Evolutionary conservation across 2,329 filamentous ascomycete genomes (phyloP), one percentile per base, ranked within the genome.

Genomic region (Penicillium decumbens): DNA sequence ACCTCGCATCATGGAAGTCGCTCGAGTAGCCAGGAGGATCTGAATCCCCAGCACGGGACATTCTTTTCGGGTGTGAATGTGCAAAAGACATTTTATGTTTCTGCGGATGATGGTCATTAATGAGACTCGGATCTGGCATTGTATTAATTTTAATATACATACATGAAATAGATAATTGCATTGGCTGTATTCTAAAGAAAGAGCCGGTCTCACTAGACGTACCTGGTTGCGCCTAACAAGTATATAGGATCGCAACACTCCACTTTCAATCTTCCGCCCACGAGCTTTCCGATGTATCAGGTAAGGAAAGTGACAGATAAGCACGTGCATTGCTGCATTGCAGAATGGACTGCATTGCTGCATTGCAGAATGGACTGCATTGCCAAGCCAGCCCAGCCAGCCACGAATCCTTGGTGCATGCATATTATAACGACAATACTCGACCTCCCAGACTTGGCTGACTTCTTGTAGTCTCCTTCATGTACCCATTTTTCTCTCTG

Each of bases 11-110:
- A 47, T 6, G 59, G 51, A 7, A 66, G 65, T 46, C 59, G 51
- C 23, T 58, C 58, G 18, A 68, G 65, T 49, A 68, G 66, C 40
- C 66, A 68, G 49, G 66, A 68, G 49, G 56, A 66, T 37, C 50
- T 68, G 27, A 64, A 68, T 49, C 65, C 66, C 6, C 59, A 53
- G 15, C 53, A 53, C 6, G 53, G 55, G 6, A 57, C 61, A 1
- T 56, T 59, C 25, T 55, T 57, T 28, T 44, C 45, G 10, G 66
- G 64, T 1, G 66, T 69, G 28, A 68, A 63, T 56, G 63, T 68
- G 23, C 66, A 69, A 32, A 69, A 66, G 50, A 62, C 65, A 5
- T 68, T 69, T 33, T 55, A 60, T 41, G 62, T 69, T 42, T 65
- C 65, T 23, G 60, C 59, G 9, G 58, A 59, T 53, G 56, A 62